phyloP scores from a whole-genome alignment of 2,329 filamentous ascomycete genomes.

The Phialemonium atrogriseum region DNA sequence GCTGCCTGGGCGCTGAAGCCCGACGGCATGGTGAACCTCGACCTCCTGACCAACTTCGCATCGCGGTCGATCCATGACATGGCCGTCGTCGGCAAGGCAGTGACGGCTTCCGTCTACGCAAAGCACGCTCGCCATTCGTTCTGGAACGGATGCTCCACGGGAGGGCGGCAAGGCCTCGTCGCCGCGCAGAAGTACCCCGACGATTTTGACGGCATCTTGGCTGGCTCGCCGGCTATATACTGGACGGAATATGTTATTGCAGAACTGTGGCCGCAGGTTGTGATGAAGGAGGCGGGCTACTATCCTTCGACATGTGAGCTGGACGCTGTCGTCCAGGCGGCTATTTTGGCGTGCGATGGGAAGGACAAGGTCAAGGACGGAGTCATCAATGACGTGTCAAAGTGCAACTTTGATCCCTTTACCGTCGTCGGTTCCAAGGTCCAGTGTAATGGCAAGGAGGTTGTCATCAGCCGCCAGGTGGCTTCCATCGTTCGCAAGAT shows the following conservation, averaged over 20 bases:
- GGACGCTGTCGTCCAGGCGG: slow-evolving; percentile 22
- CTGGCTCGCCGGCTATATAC: slow-evolving; percentile 22
- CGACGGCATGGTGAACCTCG: neutral
- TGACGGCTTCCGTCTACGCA: slow-evolving; percentile 18
- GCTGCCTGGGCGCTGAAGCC: neutral
- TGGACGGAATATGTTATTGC: slow-evolving; percentile 1
- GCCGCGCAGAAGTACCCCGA: slow-evolving; percentile 35
- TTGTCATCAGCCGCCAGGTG: slow-evolving; percentile 12
- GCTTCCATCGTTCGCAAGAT: slow-evolving; percentile 9
- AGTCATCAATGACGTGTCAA: slow-evolving; percentile 28
- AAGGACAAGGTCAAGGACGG: slow-evolving; percentile 34
- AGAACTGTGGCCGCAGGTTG: slow-evolving; percentile 24
- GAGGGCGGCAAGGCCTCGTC: slow-evolving; percentile 39
- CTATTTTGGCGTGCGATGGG: slow-evolving; percentile 33
- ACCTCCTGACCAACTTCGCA: slow-evolving; percentile 2
- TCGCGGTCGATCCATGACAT: slow-evolving; percentile 3
- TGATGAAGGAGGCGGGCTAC: slow-evolving; percentile 19
- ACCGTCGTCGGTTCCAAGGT: slow-evolving; percentile 13
- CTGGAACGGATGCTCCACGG: slow-evolving; percentile 40
- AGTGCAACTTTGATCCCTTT: slow-evolving; percentile 26
- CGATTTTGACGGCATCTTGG: slow-evolving; percentile 40
- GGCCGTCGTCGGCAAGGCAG: slow-evolving; percentile 13
- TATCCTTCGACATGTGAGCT: slow-evolving; percentile 2
- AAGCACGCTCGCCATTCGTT: slow-evolving; percentile 30
- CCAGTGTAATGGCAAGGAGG: slow-evolving; percentile 3